Conservation (phyloP, 805 yeast species). For the Pichia scutulata region DNA sequence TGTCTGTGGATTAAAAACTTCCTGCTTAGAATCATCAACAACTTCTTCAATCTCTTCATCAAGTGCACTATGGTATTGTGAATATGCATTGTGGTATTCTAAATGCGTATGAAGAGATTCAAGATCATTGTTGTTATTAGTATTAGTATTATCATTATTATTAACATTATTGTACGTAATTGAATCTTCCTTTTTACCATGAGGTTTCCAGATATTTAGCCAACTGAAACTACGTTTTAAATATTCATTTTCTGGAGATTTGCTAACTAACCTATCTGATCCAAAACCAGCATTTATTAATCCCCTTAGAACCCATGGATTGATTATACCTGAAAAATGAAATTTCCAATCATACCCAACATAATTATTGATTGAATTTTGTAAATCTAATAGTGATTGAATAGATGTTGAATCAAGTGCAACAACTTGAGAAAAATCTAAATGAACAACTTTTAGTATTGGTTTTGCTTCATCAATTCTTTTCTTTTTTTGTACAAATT, state of each 20-base stretch:
- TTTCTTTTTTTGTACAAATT: slow-evolving; percentile 15
- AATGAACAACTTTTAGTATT: slow-evolving; percentile 55
- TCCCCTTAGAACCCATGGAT: slow-evolving; percentile 80
- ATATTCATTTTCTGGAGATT: not conserved
- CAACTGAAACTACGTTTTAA: not conserved
- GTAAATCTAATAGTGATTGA: slow-evolving; percentile 67
- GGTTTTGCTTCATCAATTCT: slow-evolving; percentile 51
- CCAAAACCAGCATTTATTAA: slow-evolving; percentile 75
- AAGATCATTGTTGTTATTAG: not conserved
- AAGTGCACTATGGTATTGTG: not conserved
- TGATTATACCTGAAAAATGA: slow-evolving; percentile 77
- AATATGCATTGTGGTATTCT: not conserved
- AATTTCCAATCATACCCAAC: slow-evolving; percentile 80
- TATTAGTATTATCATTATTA: not conserved
- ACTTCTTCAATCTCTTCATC: slow-evolving; percentile 11
- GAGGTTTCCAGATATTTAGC: slow-evolving; percentile 9
- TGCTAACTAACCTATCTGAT: not conserved
- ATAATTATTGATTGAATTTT: slow-evolving; percentile 63
- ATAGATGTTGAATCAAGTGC: slow-evolving; percentile 73
- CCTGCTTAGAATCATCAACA: slow-evolving; percentile 1
- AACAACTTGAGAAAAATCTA: slow-evolving; percentile 73
- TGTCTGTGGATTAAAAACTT: not conserved
- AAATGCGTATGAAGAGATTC: not conserved
- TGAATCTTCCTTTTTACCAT: slow-evolving; percentile 1
- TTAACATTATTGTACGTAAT: slow-evolving; percentile 3